Conservation (phyloP, 2,329 filamentous ascomycete species). For the Annulohypoxylon truncatum region DNA sequence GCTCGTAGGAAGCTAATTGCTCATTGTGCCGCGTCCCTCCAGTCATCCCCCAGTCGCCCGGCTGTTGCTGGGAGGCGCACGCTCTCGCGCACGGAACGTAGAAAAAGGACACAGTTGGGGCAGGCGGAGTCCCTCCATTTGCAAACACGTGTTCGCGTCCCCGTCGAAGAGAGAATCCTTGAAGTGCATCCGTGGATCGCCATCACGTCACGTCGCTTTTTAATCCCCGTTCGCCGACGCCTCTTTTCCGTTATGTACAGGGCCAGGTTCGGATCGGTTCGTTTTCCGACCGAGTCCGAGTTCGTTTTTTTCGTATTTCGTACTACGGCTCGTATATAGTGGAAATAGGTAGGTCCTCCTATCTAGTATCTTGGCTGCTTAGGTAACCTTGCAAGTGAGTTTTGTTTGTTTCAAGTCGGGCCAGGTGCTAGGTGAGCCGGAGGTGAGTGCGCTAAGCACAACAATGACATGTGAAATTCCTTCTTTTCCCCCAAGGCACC, state of each 20-base stretch:
- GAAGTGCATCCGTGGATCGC: neutral
- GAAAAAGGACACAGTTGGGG: neutral
- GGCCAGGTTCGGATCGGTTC: neutral
- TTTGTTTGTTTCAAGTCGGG: neutral
- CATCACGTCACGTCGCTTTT: neutral
- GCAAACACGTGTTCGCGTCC: neutral
- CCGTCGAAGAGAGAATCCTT: neutral
- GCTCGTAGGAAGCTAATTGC: neutral
- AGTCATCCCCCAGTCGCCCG: neutral
- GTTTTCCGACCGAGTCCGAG: neutral
- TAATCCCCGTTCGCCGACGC: neutral
- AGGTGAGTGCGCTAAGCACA: neutral
- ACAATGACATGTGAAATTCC: neutral
- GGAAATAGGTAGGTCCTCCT: too few species aligned
- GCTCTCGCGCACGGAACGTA: neutral
- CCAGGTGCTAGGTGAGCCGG: neutral
- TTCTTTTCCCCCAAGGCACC: neutral
- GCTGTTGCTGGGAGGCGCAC: neutral
- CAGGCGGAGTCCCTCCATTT: neutral
- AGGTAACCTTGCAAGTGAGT: neutral
- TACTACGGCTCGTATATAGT: neutral
- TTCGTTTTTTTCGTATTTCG: neutral
- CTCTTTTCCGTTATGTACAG: neutral
- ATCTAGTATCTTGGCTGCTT: neutral
- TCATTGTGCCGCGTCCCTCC: neutral